Evolutionary conservation across 2,329 filamentous ascomycete species (phyloP), one percentile per base, ranked within the genome.

Genomic region (Stenocarpella maydis): DNA sequence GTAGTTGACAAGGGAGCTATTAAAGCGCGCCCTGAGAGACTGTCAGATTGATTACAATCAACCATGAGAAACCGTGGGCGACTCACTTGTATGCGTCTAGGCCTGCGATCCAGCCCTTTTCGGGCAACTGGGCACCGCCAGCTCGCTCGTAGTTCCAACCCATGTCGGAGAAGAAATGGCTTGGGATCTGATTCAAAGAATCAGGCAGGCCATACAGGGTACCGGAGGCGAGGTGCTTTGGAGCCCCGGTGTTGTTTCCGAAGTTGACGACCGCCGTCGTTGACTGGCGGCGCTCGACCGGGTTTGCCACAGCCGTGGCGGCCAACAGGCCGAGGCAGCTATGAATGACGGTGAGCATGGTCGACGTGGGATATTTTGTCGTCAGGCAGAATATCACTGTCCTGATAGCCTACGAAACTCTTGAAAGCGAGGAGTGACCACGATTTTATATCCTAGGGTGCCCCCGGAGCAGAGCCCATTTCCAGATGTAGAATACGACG

Each of bases 1-100:
- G 73, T 86, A 86, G 69, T 86, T 85, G 26, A 78, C 80, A 6
- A 84, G 72, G 2, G 80, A 78, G 0, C 82, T 84, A 4, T 80
- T 70, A 67, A 86, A 81, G 5, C 84, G 82, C 10, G 50, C 31
- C 49, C 68, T 69, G 15, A n/a, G 10, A n/a, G 2, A 21, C 19
- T 24, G 15, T 68, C 14, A 64, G 47, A n/a, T 14, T 15, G 7
- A 19, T 19, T 15, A 6, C 24, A 8, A 17, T 37, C 45, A 8
- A 17, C 26, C 45, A 15, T 5, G 21, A 39, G 55, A 7, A 63
- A 64, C 15, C 34, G 15, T n/a, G 17, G 19, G 37, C 1, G 15
- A 63, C 68, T 67, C 26, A 63, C 45, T 72, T 47, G 67, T 74
- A 75, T 3, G 64, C 71, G 17, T 60, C 34, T 2, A 55, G 49